Conservation (phyloP, 495 filamentous ascomycete species). For the Penicillium subrubescens region DNA sequence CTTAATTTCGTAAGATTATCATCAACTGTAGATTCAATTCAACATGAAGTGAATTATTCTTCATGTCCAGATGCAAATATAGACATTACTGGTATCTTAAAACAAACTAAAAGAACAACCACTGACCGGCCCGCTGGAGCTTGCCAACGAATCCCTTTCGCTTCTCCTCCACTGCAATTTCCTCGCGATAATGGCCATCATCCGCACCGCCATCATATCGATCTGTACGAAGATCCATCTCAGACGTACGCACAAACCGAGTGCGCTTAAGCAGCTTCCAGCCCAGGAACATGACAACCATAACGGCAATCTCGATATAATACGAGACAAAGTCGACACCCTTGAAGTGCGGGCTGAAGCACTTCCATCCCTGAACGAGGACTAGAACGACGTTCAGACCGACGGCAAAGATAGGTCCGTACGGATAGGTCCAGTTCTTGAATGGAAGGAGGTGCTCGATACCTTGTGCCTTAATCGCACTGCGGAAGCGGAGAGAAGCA, state of each 20-base stretch:
- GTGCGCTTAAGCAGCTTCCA: slow-evolving; percentile 55
- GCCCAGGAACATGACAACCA: slow-evolving; percentile 52
- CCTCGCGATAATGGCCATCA: slow-evolving; percentile 6
- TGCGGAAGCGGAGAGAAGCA: slow-evolving; percentile 61
- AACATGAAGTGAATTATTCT: too few species aligned
- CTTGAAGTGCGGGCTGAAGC: slow-evolving; percentile 55
- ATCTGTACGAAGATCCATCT: slow-evolving; percentile 58
- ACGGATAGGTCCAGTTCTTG: slow-evolving; percentile 64
- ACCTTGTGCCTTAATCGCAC: slow-evolving; percentile 52
- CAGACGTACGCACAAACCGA: slow-evolving; percentile 34
- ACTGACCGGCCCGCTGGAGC: slow-evolving; percentile 34
- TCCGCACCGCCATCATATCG: slow-evolving; percentile 39
- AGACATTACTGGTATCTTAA: not conserved
- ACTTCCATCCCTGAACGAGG: slow-evolving; percentile 62
- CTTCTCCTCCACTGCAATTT: slow-evolving; percentile 8
- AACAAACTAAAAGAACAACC: slow-evolving; percentile 33
- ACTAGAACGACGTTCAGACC: slow-evolving; percentile 57
- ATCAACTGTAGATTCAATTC: too few species aligned
- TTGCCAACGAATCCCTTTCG: slow-evolving; percentile 24
- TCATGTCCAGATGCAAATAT: not conserved
- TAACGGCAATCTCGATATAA: slow-evolving; percentile 53
- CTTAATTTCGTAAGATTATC: not conserved
- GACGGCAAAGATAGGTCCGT: slow-evolving; percentile 53
- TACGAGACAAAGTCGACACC: slow-evolving; percentile 54
- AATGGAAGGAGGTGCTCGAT: slow-evolving; percentile 62